A percentile compares a stretch with the other conserved stretches of the same genome.
These are phyloP conservation scores for Pythium biforme DNA, from an alignment of 352 stramenopile species.

Conservation along the genomic window DNA sequence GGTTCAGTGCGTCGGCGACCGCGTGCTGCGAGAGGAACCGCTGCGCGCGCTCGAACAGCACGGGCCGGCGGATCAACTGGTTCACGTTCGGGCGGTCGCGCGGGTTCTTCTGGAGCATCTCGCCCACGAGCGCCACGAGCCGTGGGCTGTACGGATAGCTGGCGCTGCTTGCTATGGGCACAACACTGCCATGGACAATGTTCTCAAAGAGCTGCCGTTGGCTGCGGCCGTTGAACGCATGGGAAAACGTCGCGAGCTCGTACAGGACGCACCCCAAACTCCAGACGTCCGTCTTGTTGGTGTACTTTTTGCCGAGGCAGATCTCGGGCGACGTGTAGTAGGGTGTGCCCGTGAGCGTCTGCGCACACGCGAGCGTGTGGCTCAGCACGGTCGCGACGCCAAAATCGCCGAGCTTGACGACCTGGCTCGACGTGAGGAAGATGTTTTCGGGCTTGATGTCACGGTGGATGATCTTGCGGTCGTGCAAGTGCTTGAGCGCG, in stretches of 20 bases:
- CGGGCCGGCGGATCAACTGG: slow-evolving; percentile 47
- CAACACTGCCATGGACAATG: slow-evolving; percentile 41
- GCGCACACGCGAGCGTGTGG: slow-evolving; percentile 67
- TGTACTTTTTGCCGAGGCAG: slow-evolving; percentile 90
- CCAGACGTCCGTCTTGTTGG: slow-evolving; percentile 94
- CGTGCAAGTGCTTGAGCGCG: slow-evolving; percentile 79
- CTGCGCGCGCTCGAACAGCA: slow-evolving; percentile 67
- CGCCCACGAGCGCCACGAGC: slow-evolving; percentile 38
- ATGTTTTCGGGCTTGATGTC: slow-evolving; percentile 89
- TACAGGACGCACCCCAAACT: slow-evolving; percentile 93
- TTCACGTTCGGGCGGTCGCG: slow-evolving; percentile 64
- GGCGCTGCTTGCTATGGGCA: slow-evolving; percentile 16
- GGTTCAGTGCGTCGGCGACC: slow-evolving; percentile 54
- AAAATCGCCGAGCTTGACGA: slow-evolving; percentile 80
- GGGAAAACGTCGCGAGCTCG: slow-evolving; percentile 86
- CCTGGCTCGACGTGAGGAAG: slow-evolving; percentile 63
- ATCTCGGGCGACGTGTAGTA: slow-evolving; percentile 96
- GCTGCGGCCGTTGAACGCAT: slow-evolving; percentile 88
- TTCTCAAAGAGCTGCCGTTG: slow-evolving; percentile 80
- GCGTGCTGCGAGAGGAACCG: slow-evolving; percentile 55
- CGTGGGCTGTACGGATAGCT: slow-evolving; percentile 18
- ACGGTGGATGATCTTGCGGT: slow-evolving; percentile 85
- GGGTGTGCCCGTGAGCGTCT: slow-evolving; percentile 74
- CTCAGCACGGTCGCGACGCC: slow-evolving; percentile 74
- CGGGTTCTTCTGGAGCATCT: slow-evolving; percentile 66